Conservation (phyloP, 202 grass and related monocot genomes). For the Elaeis oleifera region DNA sequence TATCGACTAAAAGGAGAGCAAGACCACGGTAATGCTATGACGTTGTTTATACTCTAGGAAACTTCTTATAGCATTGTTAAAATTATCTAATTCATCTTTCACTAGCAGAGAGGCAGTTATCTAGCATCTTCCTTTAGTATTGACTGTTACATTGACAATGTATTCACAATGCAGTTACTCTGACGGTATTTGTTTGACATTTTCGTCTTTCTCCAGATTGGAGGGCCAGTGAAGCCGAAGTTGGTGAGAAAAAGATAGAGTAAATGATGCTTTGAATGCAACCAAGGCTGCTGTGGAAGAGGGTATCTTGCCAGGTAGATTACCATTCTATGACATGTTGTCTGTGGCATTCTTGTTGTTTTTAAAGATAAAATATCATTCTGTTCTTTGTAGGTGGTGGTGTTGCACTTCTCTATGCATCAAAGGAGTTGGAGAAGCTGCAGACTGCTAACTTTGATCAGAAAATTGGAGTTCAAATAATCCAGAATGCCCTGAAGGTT, state of each 20-base stretch:
- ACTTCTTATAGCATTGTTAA: too few species aligned
- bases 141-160: too few species aligned
- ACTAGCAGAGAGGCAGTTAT: too few species aligned
- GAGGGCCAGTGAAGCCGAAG: slow-evolving; percentile 40
- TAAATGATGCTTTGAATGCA: slow-evolving; percentile 37
- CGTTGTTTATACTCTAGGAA: too few species aligned
- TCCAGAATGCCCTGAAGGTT: slow-evolving; percentile 98
- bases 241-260: slow-evolving; percentile 47
- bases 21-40: too few species aligned
- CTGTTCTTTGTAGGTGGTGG: slow-evolving; percentile 58
- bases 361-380: too few species aligned
- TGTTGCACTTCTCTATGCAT: slow-evolving; percentile 97
- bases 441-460: slow-evolving; percentile 86
- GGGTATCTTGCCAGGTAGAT: slow-evolving; percentile 40
- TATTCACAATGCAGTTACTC: neutral
- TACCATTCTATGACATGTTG: neutral
- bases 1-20: too few species aligned
- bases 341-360: too few species aligned
- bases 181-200: neutral
- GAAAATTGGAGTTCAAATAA: slow-evolving; percentile 96
- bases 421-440: slow-evolving; percentile 77
- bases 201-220: slow-evolving; percentile 19
- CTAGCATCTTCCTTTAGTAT: too few species aligned
- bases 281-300: slow-evolving; percentile 47
- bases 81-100: too few species aligned